A percentile compares a stretch with the other conserved stretches of the same genome.
These are phyloP conservation scores for Cordyceps cicadae DNA, from an alignment of 2,329 filamentous ascomycete species.

Conservation along the genomic window DNA sequence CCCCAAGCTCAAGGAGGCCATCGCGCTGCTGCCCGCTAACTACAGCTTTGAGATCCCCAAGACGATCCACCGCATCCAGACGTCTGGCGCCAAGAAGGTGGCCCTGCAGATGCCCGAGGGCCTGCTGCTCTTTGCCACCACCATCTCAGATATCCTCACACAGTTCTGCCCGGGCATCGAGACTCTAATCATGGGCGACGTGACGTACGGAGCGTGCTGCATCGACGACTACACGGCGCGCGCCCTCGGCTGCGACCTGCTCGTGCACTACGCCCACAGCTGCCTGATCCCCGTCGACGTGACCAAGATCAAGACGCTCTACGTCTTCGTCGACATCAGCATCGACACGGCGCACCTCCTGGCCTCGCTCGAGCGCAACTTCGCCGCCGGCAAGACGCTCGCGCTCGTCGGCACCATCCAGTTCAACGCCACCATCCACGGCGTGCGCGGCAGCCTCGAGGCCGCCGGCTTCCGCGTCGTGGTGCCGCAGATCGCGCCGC, in stretches of 20 bases:
- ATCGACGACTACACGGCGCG: constrained; percentile 97
- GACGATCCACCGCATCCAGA: constrained; percentile 88
- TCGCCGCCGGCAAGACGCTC: constrained; percentile 73
- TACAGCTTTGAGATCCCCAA: constrained; percentile 99
- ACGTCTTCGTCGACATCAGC: constrained; percentile 96
- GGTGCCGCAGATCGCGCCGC: constrained; percentile 83
- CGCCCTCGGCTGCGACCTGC: constrained; percentile 84
- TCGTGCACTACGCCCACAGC: constrained; percentile 95
- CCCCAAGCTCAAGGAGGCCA: constrained; percentile 75
- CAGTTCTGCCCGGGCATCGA: constrained; percentile 88
- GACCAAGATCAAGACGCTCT: constrained; percentile 92
- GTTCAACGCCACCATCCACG: constrained; percentile 95
- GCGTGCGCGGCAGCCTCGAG: constrained; percentile 68
- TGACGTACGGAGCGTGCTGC: constrained; percentile 96
- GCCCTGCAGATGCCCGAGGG: constrained; percentile 98
- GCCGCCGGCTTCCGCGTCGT: constrained; percentile 76
- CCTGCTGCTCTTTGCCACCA: constrained; percentile 89
- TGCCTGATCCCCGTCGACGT: constrained; percentile 94
- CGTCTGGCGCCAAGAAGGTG: constrained; percentile 68
- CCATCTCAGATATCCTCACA: constrained; percentile 90
- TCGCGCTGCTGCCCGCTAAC: constrained; percentile 81
- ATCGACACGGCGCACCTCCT: constrained; percentile 87
- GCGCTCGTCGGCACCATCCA: constrained; percentile 96
- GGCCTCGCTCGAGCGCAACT: constrained; percentile 81
- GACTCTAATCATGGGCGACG: constrained; percentile 97